phyloP scores from a whole-genome alignment of 2,329 filamentous ascomycete species.

The Xylaria sp. region DNA sequence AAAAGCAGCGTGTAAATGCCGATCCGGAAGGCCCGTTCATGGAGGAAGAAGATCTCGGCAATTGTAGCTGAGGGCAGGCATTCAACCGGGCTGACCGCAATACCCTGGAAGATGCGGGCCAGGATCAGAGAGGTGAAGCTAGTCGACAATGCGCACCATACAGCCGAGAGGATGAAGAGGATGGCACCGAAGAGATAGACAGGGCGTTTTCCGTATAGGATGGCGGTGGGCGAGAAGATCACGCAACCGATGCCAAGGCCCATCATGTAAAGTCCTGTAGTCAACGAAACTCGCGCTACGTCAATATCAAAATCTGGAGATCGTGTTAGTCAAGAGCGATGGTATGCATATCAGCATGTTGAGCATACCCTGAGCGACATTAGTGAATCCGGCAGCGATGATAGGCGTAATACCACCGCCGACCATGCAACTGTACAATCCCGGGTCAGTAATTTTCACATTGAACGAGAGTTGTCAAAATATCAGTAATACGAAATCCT shows the following conservation, averaged over 20 bases:
- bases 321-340: conserved; percentile 13
- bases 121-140: conserved; percentile 73
- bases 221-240: conserved; percentile 82
- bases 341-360: conserved; percentile 35
- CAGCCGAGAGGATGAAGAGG: conserved; percentile 67
- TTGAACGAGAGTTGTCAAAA: background rate
- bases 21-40: conserved; percentile 82
- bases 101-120: conserved; percentile 79
- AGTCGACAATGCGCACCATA: conserved; percentile 85
- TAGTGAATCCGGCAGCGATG: conserved; percentile 80
- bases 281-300: conserved; percentile 71
- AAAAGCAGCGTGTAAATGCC: conserved; percentile 89
- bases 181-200: conserved; percentile 76
- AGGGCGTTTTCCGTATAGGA: conserved; percentile 82
- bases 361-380: conserved; percentile 55
- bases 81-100: conserved; percentile 85
- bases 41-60: conserved; percentile 92
- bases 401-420: conserved; percentile 90
- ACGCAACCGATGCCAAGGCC: conserved; percentile 82
- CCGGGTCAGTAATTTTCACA: background rate
- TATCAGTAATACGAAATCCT: background rate
- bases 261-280: conserved; percentile 69
- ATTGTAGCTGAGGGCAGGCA: conserved; percentile 90
- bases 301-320: conserved; percentile 52
- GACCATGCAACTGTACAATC: conserved; percentile 60